phyloP scores from a whole-genome alignment of 2,329 filamentous ascomycete genomes.

The Pseudogymnoascus verrucosus region DNA sequence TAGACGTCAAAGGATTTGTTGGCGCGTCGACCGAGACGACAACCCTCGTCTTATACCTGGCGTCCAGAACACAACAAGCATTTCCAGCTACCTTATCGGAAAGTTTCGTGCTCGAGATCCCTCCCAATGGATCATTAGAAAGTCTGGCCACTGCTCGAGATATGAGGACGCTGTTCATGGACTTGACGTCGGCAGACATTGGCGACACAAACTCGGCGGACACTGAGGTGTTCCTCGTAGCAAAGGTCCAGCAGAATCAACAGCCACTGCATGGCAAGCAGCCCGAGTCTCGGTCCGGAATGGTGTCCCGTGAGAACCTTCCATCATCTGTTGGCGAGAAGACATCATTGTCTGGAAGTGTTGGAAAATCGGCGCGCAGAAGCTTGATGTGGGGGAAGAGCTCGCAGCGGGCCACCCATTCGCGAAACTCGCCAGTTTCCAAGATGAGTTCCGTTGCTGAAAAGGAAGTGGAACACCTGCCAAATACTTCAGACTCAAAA shows the following conservation, averaged over 20 bases:
- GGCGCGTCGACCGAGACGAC: constrained; percentile 69
- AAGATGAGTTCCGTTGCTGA: constrained; percentile 45
- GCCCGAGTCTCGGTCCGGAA: constrained; percentile 21
- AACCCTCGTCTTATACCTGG: constrained; percentile 70
- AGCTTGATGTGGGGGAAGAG: constrained; percentile 65
- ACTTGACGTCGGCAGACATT: constrained; percentile 53
- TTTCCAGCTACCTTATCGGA: constrained; percentile 67
- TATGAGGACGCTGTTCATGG: constrained; percentile 79
- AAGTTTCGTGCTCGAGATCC: constrained; percentile 70
- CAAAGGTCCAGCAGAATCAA: constrained; percentile 51
- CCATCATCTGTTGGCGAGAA: constrained; percentile 27
- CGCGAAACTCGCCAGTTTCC: constrained; percentile 35
- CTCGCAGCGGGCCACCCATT: constrained; percentile 45
- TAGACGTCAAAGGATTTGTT: constrained; percentile 77
- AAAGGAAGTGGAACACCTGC: neutral
- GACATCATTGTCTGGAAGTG: constrained; percentile 38
- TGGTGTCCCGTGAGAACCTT: constrained; percentile 20
- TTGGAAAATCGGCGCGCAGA: constrained; percentile 49
- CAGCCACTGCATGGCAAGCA: constrained; percentile 21
- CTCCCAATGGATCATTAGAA: constrained; percentile 62
- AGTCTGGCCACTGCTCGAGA: constrained; percentile 56
- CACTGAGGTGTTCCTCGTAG: constrained; percentile 72
- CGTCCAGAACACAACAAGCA: constrained; percentile 58
- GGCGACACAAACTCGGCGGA: constrained; percentile 54
- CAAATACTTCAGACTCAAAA: neutral